Evolutionary conservation across 2,329 filamentous ascomycete genomes (phyloP), one percentile per base, ranked within the genome.

Genomic region (Tolypocladium tundrense): DNA sequence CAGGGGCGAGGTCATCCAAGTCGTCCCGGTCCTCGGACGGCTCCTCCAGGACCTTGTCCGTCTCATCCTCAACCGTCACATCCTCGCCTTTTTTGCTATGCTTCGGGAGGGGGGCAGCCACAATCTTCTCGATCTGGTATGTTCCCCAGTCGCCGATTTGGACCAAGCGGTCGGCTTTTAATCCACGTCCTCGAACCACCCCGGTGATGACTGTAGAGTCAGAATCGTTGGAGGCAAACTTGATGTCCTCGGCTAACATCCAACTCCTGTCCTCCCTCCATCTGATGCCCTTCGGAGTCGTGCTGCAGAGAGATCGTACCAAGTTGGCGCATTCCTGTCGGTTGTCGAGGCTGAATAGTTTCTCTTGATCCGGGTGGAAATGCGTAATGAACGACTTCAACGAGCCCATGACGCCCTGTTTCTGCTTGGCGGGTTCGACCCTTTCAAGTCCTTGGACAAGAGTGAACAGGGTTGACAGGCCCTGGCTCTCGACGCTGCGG

Each of bases 231-330:
- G 83, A 79, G 13, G 84, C 80, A 80, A 91, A 96, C 64, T 83
- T 75, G 56, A 96, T 78, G 35, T 92, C 83, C 63, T 99, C 94
- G 5, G 93, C 84, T 58, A 96, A 76, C 87, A 99, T 90, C 90
- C 94, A 99, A 66, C 91, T 96, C 64, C 94, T 83, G 63, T 96
- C 91, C 56, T 99, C 94, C 65, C 94, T 85, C 94, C 94, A 99
- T 62, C 87, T 79, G n/a, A 99, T 84, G 1, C 94, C 94, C 75
- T 96, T 97, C 13, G 94, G 93, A 50, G 88, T 91, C 41, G 88
- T 91, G 62, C 87, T 96, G 78, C 94, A 99, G 19, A 99, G 77
- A 35, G 91, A 93, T 56, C 95, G 84, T 73, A 97, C 88, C 42
- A 96, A 78, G 69, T 97, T 97, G 55, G 91, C 84, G 69, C 90